Base-by-base conservation (phyloP, 208 protist species). In the Crithidia bombi region DNA sequence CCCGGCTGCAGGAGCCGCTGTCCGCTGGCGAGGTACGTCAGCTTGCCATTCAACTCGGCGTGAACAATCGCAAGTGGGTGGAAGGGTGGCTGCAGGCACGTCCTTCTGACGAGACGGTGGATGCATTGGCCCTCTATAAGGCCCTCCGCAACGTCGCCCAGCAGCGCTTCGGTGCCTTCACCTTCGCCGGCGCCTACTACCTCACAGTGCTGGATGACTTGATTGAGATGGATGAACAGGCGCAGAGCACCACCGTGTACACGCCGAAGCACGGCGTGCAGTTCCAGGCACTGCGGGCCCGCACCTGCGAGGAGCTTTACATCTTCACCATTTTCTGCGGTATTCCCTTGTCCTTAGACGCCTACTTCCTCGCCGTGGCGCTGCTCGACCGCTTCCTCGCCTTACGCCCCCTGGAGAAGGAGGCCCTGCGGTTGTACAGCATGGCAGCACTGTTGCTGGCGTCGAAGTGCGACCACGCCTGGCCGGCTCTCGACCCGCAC, bases 381-480 rank as follows among this genome's bases (percentile, higher is more conserved):
- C 71, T 96, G 25, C 52, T 93, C 1, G 91, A 96, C 70, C 84
- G 84, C 57, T 98, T 94, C 56, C 80, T 99, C 5, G 68, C 68
- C 7, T 50, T 88, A 23, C 69, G 78, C 30, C 23, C 41, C 19
- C 68, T 98, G 12, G 47, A 73, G 35, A 79, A 91, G 1, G 81
- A 79, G 19, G 47, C 70, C 11, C 36, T 94, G 30, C 73, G 87
- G 28, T 76, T 94, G 39, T 74, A 84, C 57, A 86, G 77, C 47
- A 95, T 98, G 39, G 92, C 97, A 3, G 78, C 93, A 7, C 92
- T 99, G 39, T 70, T 99, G 33, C 81, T 99, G 17, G 98, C 98
- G 19, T 93, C 95, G 36, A 99, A 99, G 90, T 98, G 95, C 78
- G 98, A 99, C 71, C 98, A 99, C 76, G 98, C 98, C 63, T 99